Evolutionary conservation across 768 basidiomycete species (phyloP).

Genomic region (Hygrophorus russula): DNA sequence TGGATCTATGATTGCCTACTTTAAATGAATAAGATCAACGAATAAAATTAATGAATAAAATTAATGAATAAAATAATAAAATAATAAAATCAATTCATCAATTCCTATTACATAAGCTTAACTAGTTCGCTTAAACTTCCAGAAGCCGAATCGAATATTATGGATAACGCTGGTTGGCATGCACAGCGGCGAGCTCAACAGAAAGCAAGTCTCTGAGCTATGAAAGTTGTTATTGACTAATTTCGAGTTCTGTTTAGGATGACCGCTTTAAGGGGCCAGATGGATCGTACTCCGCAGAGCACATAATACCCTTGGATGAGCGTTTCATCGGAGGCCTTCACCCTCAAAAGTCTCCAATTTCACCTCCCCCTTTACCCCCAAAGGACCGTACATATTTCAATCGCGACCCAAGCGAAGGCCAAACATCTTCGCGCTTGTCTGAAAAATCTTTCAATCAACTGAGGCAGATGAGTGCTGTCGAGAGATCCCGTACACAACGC

Average conservation of each 20-base stretch:
- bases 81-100: too few relatives aligned
- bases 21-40: not conserved
- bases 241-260: conserved; percentile 13
- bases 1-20: not conserved
- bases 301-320: conserved; percentile 51
- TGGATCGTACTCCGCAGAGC: conserved; percentile 45
- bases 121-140: not conserved
- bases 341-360: conserved; percentile 23
- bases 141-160: conserved; percentile 14
- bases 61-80: too few relatives aligned
- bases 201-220: conserved; percentile 8
- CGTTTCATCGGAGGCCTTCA: conserved; percentile 48
- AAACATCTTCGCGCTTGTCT: conserved; percentile 9
- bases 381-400: conserved; percentile 26
- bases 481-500: conserved; percentile 49
- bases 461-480: conserved; percentile 45
- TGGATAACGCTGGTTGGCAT: conserved; percentile 76
- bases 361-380: conserved; percentile 35
- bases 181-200: conserved; percentile 56
- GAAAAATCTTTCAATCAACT: conserved; percentile 22
- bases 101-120: not conserved
- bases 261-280: conserved; percentile 26
- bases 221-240: not conserved
- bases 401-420: conserved; percentile 13
- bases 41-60: too few relatives aligned